A percentile compares a stretch with the other conserved stretches of the same genome.
These are phyloP conservation scores for Neurospora sp. DNA, from an alignment of 495 filamentous ascomycete species.

Conservation along the genomic window DNA sequence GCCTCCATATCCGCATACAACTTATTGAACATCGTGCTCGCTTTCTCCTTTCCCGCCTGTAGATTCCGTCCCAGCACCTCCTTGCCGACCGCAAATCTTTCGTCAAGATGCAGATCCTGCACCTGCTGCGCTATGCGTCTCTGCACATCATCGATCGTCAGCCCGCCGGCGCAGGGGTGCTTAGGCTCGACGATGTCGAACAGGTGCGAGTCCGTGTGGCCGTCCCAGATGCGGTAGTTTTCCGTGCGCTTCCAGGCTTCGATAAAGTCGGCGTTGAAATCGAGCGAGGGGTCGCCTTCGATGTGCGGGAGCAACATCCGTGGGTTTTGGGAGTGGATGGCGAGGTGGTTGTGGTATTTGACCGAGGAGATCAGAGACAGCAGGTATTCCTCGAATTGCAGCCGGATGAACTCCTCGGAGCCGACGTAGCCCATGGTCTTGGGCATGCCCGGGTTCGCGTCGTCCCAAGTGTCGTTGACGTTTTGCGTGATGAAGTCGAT, in stretches of 20 bases:
- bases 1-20: conserved; percentile 84
- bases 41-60: conserved; percentile 74
- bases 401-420: conserved; percentile 93
- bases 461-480: conserved; percentile 94
- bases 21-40: conserved; percentile 71
- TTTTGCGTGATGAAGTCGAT: conserved; percentile 91
- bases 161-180: conserved; percentile 88
- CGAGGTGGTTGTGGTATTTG: conserved; percentile 79
- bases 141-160: conserved; percentile 92
- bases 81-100: conserved; percentile 62
- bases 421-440: conserved; percentile 93
- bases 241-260: conserved; percentile 77
- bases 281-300: conserved; percentile 76
- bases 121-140: conserved; percentile 81
- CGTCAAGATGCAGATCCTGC: conserved; percentile 79
- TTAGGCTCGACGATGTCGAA: conserved; percentile 90
- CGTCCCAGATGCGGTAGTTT: conserved; percentile 77
- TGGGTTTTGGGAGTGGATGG: conserved; percentile 47
- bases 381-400: conserved; percentile 97
- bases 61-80: conserved; percentile 73
- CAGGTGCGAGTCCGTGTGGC: conserved; percentile 64
- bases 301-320: conserved; percentile 50
- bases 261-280: conserved; percentile 70
- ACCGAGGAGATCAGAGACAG: conserved; percentile 78
- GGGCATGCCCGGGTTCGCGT: conserved; percentile 73